phyloP scores from a whole-genome alignment of 1,284 basidiomycete genomes.

The Trametes polyzona region DNA sequence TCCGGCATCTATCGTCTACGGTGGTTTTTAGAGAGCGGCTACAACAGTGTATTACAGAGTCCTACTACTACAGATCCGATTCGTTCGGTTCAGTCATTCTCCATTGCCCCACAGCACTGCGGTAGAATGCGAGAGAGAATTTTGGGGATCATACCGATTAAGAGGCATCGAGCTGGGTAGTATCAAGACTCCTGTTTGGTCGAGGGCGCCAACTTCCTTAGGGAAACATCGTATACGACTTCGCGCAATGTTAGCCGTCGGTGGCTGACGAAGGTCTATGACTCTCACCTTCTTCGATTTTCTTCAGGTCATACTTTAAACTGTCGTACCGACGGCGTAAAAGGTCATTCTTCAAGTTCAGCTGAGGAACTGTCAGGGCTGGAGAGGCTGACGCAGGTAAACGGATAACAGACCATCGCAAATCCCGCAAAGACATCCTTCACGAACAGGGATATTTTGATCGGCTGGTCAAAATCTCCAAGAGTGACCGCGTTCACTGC shows the following conservation, averaged over 20 bases:
- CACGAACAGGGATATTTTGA: slow-evolving; percentile 79
- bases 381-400: not conserved
- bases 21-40: too few species aligned
- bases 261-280: not conserved
- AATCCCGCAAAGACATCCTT: slow-evolving; percentile 85
- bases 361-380: slow-evolving; percentile 41
- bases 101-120: too few species aligned
- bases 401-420: slow-evolving; percentile 59
- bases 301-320: slow-evolving; percentile 87
- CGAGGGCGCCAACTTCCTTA: slow-evolving; percentile 62
- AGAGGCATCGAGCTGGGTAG: too few species aligned
- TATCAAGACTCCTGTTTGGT: slow-evolving; percentile 6
- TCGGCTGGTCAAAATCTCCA: slow-evolving; percentile 79
- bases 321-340: slow-evolving; percentile 81
- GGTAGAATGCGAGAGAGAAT: too few species aligned
- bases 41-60: too few species aligned
- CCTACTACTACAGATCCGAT: too few species aligned
- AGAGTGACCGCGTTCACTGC: slow-evolving; percentile 84
- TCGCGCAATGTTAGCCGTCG: not conserved
- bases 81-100: too few species aligned
- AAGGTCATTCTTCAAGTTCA: slow-evolving; percentile 88
- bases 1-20: too few species aligned
- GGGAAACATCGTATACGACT: slow-evolving; percentile 87
- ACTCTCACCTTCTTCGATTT: slow-evolving; percentile 80
- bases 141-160: too few species aligned